Evolutionary conservation across 257 asterid genomes (phyloP).

Genomic region (Salvia hispanica): DNA sequence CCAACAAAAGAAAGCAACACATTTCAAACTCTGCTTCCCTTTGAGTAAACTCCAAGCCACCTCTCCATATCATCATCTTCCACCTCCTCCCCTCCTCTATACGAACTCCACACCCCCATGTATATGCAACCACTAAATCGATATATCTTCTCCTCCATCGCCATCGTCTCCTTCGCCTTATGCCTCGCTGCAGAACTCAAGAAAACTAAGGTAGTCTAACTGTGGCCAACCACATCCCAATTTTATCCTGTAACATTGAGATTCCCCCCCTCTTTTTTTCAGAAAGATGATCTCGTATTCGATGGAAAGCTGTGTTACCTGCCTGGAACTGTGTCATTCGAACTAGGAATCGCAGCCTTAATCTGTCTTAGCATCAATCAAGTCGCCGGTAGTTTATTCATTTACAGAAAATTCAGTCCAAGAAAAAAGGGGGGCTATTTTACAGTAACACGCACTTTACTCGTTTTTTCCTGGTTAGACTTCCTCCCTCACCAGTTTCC

Average conservation of each 20-base stretch:
- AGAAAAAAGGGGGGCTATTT: slow-evolving; percentile 28
- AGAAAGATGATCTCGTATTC: slow-evolving; percentile 66
- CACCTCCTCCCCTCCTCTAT: not conserved
- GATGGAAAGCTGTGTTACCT: slow-evolving; percentile 67
- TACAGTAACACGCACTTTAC: slow-evolving; percentile 44
- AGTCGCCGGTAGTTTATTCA: slow-evolving; percentile 48
- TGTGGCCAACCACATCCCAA: not conserved
- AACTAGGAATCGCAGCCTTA: slow-evolving; percentile 58
- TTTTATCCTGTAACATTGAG: not conserved
- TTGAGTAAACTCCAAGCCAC: slow-evolving; percentile 55
- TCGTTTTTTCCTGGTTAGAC: slow-evolving; percentile 62
- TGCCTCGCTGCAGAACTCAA: slow-evolving; percentile 80
- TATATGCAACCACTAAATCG: slow-evolving; percentile 46
- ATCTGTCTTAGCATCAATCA: slow-evolving; percentile 46
- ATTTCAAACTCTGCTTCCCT: slow-evolving; percentile 31
- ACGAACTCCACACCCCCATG: not conserved
- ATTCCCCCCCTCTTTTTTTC: not conserved
- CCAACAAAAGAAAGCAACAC: slow-evolving; percentile 21
- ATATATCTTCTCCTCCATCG: slow-evolving; percentile 32
- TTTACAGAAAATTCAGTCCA: slow-evolving; percentile 43
- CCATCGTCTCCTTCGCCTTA: slow-evolving; percentile 49
- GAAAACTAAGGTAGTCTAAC: slow-evolving; percentile 53
- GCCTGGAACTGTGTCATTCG: slow-evolving; percentile 54
- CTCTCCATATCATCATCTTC: not conserved
- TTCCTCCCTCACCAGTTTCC: not conserved